phyloP scores from a whole-genome alignment of 1,139 yeast species.

The Blastobotrys proliferans region DNA sequence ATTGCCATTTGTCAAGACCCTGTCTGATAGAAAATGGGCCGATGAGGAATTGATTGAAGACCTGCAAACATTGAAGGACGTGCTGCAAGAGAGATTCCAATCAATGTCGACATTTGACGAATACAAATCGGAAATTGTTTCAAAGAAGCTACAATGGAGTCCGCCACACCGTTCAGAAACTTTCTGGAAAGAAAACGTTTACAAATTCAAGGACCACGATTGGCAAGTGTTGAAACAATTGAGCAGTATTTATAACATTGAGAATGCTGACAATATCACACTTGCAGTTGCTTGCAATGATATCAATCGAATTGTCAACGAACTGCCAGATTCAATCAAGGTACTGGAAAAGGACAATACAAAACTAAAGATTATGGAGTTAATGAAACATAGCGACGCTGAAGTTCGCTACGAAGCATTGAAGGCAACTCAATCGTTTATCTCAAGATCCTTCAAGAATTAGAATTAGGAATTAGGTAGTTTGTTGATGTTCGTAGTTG shows the following conservation, averaged over 20 bases:
- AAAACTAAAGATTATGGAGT: constrained; percentile 77
- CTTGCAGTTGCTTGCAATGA: constrained; percentile 67
- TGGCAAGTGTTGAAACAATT: constrained; percentile 67
- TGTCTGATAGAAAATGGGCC: constrained; percentile 86
- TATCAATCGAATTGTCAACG: constrained; percentile 64
- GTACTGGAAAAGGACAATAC: constrained; percentile 50
- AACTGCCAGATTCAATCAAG: constrained; percentile 51
- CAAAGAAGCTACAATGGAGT: constrained; percentile 78
- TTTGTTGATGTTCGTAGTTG: no score
- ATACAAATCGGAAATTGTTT: constrained; percentile 77
- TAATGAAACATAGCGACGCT: constrained; percentile 76
- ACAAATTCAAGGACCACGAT: constrained; percentile 69
- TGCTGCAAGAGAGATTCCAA: constrained; percentile 66
- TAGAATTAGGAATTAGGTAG: not conserved
- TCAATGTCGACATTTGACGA: constrained; percentile 90
- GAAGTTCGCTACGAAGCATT: constrained; percentile 94
- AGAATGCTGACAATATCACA: constrained; percentile 32
- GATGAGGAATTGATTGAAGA: constrained; percentile 88
- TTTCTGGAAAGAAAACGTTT: constrained; percentile 84
- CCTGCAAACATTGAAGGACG: constrained; percentile 52
- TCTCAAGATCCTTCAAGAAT: constrained; percentile 58
- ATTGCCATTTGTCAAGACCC: constrained; percentile 58
- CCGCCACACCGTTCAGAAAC: constrained; percentile 88
- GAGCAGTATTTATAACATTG: constrained; percentile 34
- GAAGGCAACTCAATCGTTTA: constrained; percentile 87